Conservation (phyloP, 2,329 filamentous ascomycete species). For the Lecanoromycetidae sp. region DNA sequence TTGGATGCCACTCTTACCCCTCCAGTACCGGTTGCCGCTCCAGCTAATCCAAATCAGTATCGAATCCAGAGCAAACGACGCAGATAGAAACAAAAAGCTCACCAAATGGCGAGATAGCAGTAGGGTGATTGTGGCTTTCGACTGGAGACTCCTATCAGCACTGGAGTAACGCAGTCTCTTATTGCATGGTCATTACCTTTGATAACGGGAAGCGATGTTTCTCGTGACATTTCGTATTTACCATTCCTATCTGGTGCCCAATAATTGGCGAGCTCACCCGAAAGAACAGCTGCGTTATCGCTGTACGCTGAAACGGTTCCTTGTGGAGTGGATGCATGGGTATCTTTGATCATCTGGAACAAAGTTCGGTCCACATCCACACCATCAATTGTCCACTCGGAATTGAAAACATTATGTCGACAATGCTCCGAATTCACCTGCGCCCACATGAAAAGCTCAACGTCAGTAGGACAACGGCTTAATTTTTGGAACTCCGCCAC, state of each 20-base stretch:
- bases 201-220: constrained; percentile 72
- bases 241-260: constrained; percentile 84
- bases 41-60: background rate
- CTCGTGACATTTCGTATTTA: constrained; percentile 76
- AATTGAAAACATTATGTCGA: constrained; percentile 86
- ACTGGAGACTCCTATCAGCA: background rate
- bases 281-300: constrained; percentile 57
- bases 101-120: constrained; percentile 73
- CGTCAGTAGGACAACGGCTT: constrained; percentile 61
- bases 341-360: constrained; percentile 95
- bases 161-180: no score
- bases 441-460: constrained; percentile 98
- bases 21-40: background rate
- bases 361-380: constrained; percentile 65
- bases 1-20: no score
- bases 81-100: no score
- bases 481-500: constrained; percentile 47
- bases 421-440: constrained; percentile 82
- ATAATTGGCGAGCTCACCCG: constrained; percentile 55
- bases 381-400: constrained; percentile 89
- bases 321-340: constrained; percentile 63
- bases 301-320: constrained; percentile 93
- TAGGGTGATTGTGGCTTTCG: constrained; percentile 60
- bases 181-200: no score
- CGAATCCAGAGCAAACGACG: no score